Percentiles rank a stretch among this genome's conserved stretches.
phyloP scores from a whole-genome alignment of 2,329 filamentous ascomycete genomes.

The Ceratocystis papillata region DNA sequence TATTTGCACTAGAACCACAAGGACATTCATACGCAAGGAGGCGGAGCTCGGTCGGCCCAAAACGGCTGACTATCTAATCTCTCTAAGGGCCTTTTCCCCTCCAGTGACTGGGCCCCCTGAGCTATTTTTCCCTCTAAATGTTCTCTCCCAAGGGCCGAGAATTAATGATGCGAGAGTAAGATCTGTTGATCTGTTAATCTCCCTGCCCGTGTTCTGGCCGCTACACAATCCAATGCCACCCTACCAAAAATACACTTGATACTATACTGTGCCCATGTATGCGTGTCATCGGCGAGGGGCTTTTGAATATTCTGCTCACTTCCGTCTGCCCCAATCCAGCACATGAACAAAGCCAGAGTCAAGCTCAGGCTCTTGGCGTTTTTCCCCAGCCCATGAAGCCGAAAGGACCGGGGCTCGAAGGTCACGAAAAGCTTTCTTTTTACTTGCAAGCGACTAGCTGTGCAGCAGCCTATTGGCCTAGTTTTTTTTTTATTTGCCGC shows the following conservation, averaged over 20 bases:
- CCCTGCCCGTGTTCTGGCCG: neutral
- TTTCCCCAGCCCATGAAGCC: too few species aligned
- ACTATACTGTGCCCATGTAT: neutral
- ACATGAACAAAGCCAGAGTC: too few species aligned
- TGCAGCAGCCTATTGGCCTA: too few species aligned
- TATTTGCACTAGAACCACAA: neutral
- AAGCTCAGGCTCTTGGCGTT: too few species aligned
- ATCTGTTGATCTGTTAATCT: constrained; percentile 6
- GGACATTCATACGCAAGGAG: neutral
- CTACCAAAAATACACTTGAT: neutral
- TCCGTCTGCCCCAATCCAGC: too few species aligned
- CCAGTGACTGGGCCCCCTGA: neutral
- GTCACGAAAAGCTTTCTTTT: too few species aligned
- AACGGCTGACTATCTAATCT: neutral
- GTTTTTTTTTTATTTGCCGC: too few species aligned
- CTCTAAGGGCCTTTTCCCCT: neutral
- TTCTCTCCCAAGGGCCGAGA: neutral
- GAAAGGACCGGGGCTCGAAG: too few species aligned
- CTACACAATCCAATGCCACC: neutral
- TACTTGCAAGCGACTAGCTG: too few species aligned
- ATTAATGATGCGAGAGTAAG: constrained; percentile 5
- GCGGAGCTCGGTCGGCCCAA: neutral
- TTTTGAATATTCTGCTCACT: neutral
- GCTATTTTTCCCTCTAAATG: constrained; percentile 2
- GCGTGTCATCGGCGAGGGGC: neutral